These are phyloP conservation scores for Auricularia heimuer DNA, from an alignment of 768 basidiomycete species.

Conservation along the genomic window DNA sequence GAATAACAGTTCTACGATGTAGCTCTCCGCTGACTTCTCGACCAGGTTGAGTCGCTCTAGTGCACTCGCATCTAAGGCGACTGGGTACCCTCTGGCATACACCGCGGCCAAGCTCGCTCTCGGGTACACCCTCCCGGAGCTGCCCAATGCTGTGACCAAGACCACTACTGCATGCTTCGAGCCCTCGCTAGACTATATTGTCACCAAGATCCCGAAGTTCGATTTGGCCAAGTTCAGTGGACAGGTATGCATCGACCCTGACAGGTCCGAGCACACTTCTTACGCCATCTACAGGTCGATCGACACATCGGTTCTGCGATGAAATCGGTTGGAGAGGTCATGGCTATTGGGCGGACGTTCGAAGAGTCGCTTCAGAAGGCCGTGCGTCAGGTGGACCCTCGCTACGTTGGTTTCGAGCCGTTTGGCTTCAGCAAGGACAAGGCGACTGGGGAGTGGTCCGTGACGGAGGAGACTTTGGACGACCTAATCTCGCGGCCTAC, in stretches of 20 bases:
- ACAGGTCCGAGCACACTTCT: slow-evolving; percentile 15
- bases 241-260: slow-evolving; percentile 5
- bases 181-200: slow-evolving; percentile 97
- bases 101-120: slow-evolving; percentile 98
- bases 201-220: slow-evolving; percentile 99
- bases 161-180: slow-evolving; percentile 99
- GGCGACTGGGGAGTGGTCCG: background rate
- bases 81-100: slow-evolving; percentile 97
- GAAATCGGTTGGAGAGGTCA: slow-evolving; percentile 99
- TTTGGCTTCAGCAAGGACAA: background rate
- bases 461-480: slow-evolving; percentile 58
- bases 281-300: slow-evolving; percentile 52
- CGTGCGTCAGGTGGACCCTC: slow-evolving; percentile 92
- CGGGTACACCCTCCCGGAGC: slow-evolving; percentile 92
- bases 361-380: slow-evolving; percentile 99
- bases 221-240: slow-evolving; percentile 92
- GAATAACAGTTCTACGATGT: slow-evolving; percentile 14
- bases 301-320: slow-evolving; percentile 93
- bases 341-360: slow-evolving; percentile 99
- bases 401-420: slow-evolving; percentile 93
- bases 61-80: slow-evolving; percentile 96
- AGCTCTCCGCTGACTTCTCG: background rate
- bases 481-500: slow-evolving; percentile 72
- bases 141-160: slow-evolving; percentile 98
- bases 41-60: slow-evolving; percentile 70